A percentile compares a stretch with the other conserved stretches of the same genome.
Conservation (phyloP, 805 yeast genomes). For the Starmera dryadoides region DNA sequence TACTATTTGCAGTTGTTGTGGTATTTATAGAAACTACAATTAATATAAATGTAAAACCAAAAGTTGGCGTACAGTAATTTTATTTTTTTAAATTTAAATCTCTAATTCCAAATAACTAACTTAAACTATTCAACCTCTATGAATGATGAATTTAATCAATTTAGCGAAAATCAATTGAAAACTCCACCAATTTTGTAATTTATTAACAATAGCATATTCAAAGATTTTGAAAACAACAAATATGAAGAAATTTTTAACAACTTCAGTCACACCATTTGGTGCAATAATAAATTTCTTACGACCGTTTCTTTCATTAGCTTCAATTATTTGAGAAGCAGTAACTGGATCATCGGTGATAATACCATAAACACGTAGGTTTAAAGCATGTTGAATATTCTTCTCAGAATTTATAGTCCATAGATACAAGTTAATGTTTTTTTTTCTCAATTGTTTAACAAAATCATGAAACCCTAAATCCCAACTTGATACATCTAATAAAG, state of each 20-base stretch:
- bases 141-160: no score
- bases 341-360: slow-evolving; percentile 35
- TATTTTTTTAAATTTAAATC: no score
- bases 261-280: neutral
- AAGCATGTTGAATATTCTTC: slow-evolving; percentile 29
- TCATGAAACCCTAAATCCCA: slow-evolving; percentile 32
- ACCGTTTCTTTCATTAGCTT: neutral
- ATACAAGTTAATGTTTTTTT: slow-evolving; percentile 29
- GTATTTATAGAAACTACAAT: no score
- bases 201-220: neutral
- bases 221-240: neutral
- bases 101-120: no score
- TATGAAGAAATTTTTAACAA: no score
- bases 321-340: slow-evolving; percentile 1
- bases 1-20: no score
- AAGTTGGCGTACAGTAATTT: no score
- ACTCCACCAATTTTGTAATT: neutral
- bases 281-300: neutral
- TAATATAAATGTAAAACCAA: no score
- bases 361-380: slow-evolving; percentile 27
- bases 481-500: slow-evolving; percentile 37
- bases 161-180: no score
- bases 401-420: slow-evolving; percentile 47
- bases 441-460: slow-evolving; percentile 21
- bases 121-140: no score